Conservation (phyloP, 139 green algal species). For the Chlorella sp. region DNA sequence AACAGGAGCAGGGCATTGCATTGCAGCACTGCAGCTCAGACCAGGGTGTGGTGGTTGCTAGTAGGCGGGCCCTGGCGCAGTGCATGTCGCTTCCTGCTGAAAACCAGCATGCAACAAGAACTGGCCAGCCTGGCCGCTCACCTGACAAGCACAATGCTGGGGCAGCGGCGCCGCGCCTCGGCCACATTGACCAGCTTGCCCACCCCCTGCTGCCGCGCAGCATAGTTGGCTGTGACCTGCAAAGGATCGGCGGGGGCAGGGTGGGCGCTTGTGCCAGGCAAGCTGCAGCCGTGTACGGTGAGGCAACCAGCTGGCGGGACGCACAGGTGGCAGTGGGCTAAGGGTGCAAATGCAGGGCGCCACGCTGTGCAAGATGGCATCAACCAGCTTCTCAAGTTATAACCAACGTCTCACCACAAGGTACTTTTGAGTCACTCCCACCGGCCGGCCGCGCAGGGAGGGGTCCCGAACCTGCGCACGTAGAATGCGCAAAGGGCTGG, state of each 20-base stretch:
- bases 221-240: slow-evolving; percentile 88
- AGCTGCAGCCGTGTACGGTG: slow-evolving; percentile 51
- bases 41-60: neutral
- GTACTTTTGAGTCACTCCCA: slow-evolving; percentile 85
- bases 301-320: too few relatives aligned
- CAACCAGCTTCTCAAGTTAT: slow-evolving; percentile 61
- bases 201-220: slow-evolving; percentile 72
- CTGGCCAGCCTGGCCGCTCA: too few relatives aligned
- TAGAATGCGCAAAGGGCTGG: too few relatives aligned
- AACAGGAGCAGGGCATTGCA: neutral
- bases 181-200: slow-evolving; percentile 82
- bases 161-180: slow-evolving; percentile 67
- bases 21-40: too few relatives aligned
- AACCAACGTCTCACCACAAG: slow-evolving; percentile 88
- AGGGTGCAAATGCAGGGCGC: too few relatives aligned
- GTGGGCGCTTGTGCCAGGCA: neutral
- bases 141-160: slow-evolving; percentile 66
- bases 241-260: too few relatives aligned
- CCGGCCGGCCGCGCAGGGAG: slow-evolving; percentile 7
- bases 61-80: too few relatives aligned
- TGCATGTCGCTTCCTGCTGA: too few relatives aligned
- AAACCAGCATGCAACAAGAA: too few relatives aligned
- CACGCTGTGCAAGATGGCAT: too few relatives aligned
- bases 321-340: too few relatives aligned
- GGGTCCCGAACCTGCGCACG: slow-evolving; percentile 75